Evolutionary conservation across 805 yeast genomes (phyloP).

Genomic region (Sungouiozyma ichnusensis): DNA sequence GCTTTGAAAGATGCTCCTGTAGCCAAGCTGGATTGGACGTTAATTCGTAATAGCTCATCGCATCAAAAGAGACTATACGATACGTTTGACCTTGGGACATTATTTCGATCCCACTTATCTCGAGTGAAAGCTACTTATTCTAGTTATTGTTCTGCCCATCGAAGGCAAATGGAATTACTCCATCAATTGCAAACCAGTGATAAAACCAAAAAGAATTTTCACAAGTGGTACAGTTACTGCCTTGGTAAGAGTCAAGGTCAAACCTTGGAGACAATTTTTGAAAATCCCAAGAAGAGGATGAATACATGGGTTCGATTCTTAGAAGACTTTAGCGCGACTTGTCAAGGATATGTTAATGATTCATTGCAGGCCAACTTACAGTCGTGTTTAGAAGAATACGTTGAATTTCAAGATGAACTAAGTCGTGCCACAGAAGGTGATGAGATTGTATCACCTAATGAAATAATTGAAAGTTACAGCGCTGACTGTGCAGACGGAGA

Average conservation of each 20-base stretch:
- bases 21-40: constrained; percentile 8
- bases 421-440: constrained; percentile 14
- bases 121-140: constrained; percentile 28
- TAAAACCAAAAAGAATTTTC: constrained; percentile 10
- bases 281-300: constrained; percentile 27
- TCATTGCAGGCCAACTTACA: constrained; percentile 1
- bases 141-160: constrained; percentile 26
- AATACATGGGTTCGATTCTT: constrained; percentile 16
- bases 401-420: constrained; percentile 9
- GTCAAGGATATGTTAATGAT: background rate
- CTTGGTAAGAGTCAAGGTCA: constrained; percentile 19
- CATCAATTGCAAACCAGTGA: constrained; percentile 7
- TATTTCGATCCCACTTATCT: constrained; percentile 24
- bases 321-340: constrained; percentile 1
- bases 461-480: constrained; percentile 22
- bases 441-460: constrained; percentile 20
- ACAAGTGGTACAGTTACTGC: constrained; percentile 30
- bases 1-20: background rate
- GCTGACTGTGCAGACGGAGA: too few species aligned
- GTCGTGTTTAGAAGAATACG: constrained; percentile 6
- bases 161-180: constrained; percentile 23
- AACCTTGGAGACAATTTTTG: constrained; percentile 25
- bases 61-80: background rate
- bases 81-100: constrained; percentile 21
- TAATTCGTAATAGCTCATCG: constrained; percentile 3